Evolutionary conservation across 2,329 filamentous ascomycete genomes (phyloP), one percentile per base, ranked within the genome.

Genomic region (Aspergillus brunneoviolaceus): DNA sequence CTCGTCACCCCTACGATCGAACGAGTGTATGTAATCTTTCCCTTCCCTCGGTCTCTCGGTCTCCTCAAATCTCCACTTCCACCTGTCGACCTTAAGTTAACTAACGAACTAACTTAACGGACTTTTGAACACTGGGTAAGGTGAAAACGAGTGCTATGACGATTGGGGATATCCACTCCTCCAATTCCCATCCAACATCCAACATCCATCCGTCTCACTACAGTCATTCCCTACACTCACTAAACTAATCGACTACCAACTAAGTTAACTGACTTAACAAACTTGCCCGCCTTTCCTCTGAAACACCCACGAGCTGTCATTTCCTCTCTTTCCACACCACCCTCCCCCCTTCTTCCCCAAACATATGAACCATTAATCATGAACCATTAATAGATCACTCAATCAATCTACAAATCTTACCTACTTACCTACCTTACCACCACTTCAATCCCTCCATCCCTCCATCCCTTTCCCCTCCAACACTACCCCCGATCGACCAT

Each of bases 21-120:
- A 45, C 31, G n/a, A 51, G 35, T 45, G 39, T 57, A 59, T 59
- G 48, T 59, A 58, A 55, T 54, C 63, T 59, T 59, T 49, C 53
- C 57, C 61, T 53, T 61, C 54, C 61, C 62, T 65, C 66, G 33
- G 33, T 69, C 55, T 58, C 64, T 35, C 33, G 33, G 33, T 35
- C 33, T 35, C 39, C 39, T 45, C 39, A 16, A 45, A 67, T 71
- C 69, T 72, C 70, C 72, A 74, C 70, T 67, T 62, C 45, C 48
- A 59, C 42, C 54, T 55, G 55, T 19, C 39, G 39, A 45, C 39
- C 39, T 45, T 45, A 29, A 29, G 27, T 29, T 9, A 29, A 29
- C 27, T 29, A 29, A 7, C 9, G 7, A 29, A 29, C 27, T 29
- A 45, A 45, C 39, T 9, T 29, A 45, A 45, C 39, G 5, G 39